Percentiles rank a stretch among this genome's conserved stretches.
Evolutionary conservation across 2,329 filamentous ascomycete species (phyloP).

Genomic region (Fusarium napiforme): DNA sequence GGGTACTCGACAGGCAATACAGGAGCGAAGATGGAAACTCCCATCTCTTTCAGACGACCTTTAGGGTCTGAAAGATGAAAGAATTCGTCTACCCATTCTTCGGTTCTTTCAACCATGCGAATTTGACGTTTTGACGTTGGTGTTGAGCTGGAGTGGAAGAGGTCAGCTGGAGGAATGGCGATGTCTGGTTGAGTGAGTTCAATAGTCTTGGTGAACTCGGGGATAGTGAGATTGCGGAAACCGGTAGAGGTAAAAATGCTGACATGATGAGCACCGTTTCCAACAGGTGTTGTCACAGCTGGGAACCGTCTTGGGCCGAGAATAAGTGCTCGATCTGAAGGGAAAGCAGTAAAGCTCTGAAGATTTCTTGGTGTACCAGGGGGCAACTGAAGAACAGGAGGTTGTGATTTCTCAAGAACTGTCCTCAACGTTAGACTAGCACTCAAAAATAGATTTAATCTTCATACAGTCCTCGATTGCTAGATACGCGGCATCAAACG

Average conservation of each 20-base stretch:
- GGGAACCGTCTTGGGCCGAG: slow-evolving; percentile 83
- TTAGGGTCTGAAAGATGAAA: slow-evolving; percentile 54
- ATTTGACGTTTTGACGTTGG: slow-evolving; percentile 77
- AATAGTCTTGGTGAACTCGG: slow-evolving; percentile 75
- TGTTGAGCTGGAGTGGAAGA: slow-evolving; percentile 59
- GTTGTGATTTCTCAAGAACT: slow-evolving; percentile 67
- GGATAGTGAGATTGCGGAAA: slow-evolving; percentile 75
- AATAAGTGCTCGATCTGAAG: slow-evolving; percentile 72
- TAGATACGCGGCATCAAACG: slow-evolving; percentile 78
- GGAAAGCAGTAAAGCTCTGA: slow-evolving; percentile 80
- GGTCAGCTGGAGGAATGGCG: slow-evolving; percentile 80
- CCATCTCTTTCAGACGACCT: slow-evolving; percentile 42
- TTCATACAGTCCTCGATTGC: slow-evolving; percentile 91
- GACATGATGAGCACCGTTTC: slow-evolving; percentile 76
- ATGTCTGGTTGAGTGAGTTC: slow-evolving; percentile 81
- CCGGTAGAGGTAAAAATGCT: slow-evolving; percentile 88
- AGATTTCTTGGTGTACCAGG: slow-evolving; percentile 65
- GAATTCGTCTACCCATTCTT: slow-evolving; percentile 81
- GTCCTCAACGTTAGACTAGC: slow-evolving; percentile 8
- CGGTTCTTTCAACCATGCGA: slow-evolving; percentile 88
- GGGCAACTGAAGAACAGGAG: slow-evolving; percentile 60
- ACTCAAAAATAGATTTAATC: neutral
- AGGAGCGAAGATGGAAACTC: slow-evolving; percentile 67
- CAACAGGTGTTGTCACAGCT: slow-evolving; percentile 75
- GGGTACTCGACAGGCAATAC: slow-evolving; percentile 80